Evolutionary conservation across 1,284 basidiomycete species (phyloP), one percentile per base, ranked within the genome.

Genomic region (Pseudozyma flocculosa): DNA sequence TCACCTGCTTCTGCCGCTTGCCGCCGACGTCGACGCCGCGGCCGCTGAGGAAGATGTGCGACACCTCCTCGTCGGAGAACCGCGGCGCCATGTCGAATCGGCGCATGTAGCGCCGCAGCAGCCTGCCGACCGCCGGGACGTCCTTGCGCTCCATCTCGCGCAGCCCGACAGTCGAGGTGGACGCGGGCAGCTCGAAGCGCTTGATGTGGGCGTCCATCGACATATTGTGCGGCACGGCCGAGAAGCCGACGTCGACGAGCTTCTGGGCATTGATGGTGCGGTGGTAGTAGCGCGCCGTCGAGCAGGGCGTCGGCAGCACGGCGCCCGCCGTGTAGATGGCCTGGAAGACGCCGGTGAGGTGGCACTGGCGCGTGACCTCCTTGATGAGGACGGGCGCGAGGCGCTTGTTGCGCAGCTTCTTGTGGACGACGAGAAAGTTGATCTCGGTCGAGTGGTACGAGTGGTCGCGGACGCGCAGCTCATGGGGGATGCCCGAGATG

Each of bases 391-490:
- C 90, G 0, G 95, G 95, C 0, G 95, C 88, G 18, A 99, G 83
- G 32, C 95, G 88, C 79, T 97, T 98, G 5, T 91, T 90, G 14
- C 95, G 87, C 43, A 98, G 82, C 79, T 96, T 96, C 82, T 99
- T 99, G 84, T 97, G 94, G 3, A 97, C 87, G 72, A 92, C 96
- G 45, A 99, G 86, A 80, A 93, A 98, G 80, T 99, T 98, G 81
- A 99, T 94, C 80, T 98, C 95, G 70, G 87, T 63, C 21, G 60
- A 54, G 38, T 73, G 75, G 46, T 65, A 64, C 17, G 61, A 23
- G 32, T 68, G 60, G 18, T 73, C 54, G 10, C 74, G 46, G 19
- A 78, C 73, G 7, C 75, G 50, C 10, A 78, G 52, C 48, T 78
- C 75, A 45, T 75, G 73, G 23, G 93, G 92, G 41, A 98, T 87